Conservation (phyloP, 139 green algal species). For the Parachlorella kessleri region DNA sequence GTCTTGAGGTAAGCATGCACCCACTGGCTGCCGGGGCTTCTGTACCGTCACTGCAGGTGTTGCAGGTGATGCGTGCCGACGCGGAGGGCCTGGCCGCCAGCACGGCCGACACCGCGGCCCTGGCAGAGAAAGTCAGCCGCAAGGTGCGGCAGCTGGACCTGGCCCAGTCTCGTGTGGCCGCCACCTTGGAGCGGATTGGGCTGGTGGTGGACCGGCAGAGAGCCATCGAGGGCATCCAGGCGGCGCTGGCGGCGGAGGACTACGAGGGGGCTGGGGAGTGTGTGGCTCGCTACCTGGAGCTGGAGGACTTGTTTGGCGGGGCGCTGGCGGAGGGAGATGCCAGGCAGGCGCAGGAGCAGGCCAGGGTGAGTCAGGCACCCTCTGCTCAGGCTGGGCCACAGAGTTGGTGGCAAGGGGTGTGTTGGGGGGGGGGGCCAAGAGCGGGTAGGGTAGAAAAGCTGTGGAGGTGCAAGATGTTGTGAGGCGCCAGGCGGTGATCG, state of each 20-base stretch:
- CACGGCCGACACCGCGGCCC: conserved; percentile 68
- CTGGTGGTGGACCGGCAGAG: conserved; percentile 79
- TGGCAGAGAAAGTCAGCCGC: conserved; percentile 84
- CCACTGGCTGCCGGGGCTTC: too few relatives aligned
- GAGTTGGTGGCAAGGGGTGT: background rate
- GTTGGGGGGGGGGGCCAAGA: background rate
- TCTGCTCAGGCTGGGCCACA: too few relatives aligned
- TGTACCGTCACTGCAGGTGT: conserved; percentile 53
- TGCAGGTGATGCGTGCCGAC: conserved; percentile 80
- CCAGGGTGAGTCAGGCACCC: conserved; percentile 14
- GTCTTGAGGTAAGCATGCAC: too few relatives aligned
- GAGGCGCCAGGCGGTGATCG: too few relatives aligned
- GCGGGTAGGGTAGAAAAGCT: too few relatives aligned
- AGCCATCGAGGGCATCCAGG: conserved; percentile 76
- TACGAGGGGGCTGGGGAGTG: conserved; percentile 86
- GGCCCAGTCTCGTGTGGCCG: conserved; percentile 70
- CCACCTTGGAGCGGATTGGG: conserved; percentile 62
- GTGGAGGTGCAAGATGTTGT: too few relatives aligned
- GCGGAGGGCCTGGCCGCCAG: conserved; percentile 71
- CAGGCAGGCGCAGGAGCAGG: conserved; percentile 58
- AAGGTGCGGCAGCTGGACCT: conserved; percentile 86
- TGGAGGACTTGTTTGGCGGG: conserved; percentile 63
- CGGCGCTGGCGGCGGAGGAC: conserved; percentile 66
- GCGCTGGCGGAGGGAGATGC: conserved; percentile 33
- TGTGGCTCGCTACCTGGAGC: conserved; percentile 76